phyloP scores from a whole-genome alignment of 2,329 filamentous ascomycete species.

The Simplicillium sp. region DNA sequence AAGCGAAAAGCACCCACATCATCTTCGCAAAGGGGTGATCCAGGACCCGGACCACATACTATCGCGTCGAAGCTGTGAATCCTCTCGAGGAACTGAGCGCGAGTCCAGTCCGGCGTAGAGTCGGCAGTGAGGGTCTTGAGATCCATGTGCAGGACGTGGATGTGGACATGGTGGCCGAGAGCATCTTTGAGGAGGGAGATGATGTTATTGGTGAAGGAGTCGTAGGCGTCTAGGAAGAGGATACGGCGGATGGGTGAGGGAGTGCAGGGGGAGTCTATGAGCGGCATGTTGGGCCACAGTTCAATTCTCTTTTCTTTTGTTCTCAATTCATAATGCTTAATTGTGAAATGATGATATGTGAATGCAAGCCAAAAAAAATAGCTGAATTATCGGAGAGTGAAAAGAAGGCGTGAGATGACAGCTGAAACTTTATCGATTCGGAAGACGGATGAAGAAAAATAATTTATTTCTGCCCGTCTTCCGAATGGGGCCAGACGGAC shows the following conservation, averaged over 20 bases:
- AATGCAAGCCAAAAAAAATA: too few species aligned
- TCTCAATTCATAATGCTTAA: too few species aligned
- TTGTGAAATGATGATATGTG: too few species aligned
- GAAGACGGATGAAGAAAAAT: too few species aligned
- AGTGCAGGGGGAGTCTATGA: constrained; percentile 4
- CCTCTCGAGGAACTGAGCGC: constrained; percentile 25
- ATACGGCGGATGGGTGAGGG: constrained; percentile 36
- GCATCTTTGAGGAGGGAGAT: constrained; percentile 67
- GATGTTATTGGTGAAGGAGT: constrained; percentile 96
- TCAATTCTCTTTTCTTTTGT: background rate
- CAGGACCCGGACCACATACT: constrained; percentile 84
- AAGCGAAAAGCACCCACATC: constrained; percentile 77
- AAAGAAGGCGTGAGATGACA: too few species aligned
- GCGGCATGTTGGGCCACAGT: constrained; percentile 3
- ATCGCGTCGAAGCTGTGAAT: constrained; percentile 66
- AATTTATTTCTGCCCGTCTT: too few species aligned
- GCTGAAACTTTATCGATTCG: too few species aligned
- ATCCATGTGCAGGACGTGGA: constrained; percentile 26
- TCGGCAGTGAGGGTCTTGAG: constrained; percentile 58
- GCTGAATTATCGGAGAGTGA: too few species aligned
- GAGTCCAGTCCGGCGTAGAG: constrained; percentile 30
- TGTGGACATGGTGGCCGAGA: constrained; percentile 57
- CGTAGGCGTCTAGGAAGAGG: constrained; percentile 89
- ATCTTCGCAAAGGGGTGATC: constrained; percentile 57
- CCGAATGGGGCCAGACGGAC: too few species aligned